Evolutionary conservation across 805 yeast species (phyloP), one percentile per base, ranked within the genome.

Genomic region (Candida nitratophila): DNA sequence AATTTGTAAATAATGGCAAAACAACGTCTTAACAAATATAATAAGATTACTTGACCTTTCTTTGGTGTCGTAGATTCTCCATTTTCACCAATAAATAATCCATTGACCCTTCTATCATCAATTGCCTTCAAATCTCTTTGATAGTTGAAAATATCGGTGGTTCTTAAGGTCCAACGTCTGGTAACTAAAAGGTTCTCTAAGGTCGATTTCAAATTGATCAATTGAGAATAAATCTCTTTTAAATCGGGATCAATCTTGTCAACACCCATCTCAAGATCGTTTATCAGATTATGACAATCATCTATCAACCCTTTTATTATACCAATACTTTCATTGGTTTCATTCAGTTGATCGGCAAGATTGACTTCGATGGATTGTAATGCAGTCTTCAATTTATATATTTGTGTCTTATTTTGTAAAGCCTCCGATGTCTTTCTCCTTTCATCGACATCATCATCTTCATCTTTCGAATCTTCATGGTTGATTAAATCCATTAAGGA

Each of bases 141-240:
- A 60, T 86, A 90, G 40, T 75, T 73, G 66, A 85, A 93, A 48
- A 93, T 71, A 65, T 93, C 99, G 0, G 99, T 93, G 57, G 90
- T 96, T 57, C 99, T 79, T 67, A 93, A 70, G 2, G 98, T 91
- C 99, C 99, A 93, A 61, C 99, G 77, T 64, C 96, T 81, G 3
- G 99, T 93, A 38, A 93, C 79, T 54, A 91, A 71, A 49, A 93
- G 69, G 52, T 86, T 87, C 53, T 87, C 96, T 48, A 93, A 72
- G 17, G 82, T 81, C 21, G 78, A 71, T 60, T 88, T 86, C 52
- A 88, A 71, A 38, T 74, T 77, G 27, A 76, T 67, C 51, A 93
- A 69, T 46, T 77, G 72, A 40, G 76, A 72, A 64, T 86, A 90
- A 26, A 85, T 70, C 16, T 77, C 77, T 41, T 70, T 67, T 44